Percentiles rank a stretch among this genome's conserved stretches.
These are phyloP conservation scores for Eucalyptus rudis DNA, from an alignment of 345 rosid species.

Conservation along the genomic window DNA sequence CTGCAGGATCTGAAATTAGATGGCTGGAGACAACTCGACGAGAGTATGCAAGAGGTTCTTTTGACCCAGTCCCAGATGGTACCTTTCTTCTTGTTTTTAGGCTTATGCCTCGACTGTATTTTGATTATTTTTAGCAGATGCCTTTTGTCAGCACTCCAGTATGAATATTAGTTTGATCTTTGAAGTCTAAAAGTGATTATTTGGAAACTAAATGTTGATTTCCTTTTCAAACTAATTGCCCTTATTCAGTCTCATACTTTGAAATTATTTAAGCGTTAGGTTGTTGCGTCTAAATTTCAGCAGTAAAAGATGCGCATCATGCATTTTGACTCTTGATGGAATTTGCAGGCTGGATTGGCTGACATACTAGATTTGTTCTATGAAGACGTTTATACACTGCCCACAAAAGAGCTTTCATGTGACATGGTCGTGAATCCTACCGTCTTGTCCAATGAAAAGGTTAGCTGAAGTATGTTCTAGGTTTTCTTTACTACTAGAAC, in stretches of 20 bases:
- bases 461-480: conserved; percentile 7
- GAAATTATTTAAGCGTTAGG: background rate
- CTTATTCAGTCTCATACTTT: background rate
- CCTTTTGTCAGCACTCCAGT: background rate
- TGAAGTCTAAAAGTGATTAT: background rate
- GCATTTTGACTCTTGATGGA: background rate
- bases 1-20: conserved; percentile 48
- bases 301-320: background rate
- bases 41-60: conserved; percentile 65
- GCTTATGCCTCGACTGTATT: background rate
- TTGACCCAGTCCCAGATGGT: conserved; percentile 96
- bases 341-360: conserved; percentile 68
- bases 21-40: conserved; percentile 56
- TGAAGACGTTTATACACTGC: conserved; percentile 76
- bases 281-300: background rate
- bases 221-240: background rate
- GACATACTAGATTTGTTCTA: conserved; percentile 68
- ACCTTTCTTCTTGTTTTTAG: background rate
- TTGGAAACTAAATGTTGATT: background rate
- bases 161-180: background rate
- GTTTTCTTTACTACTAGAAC: background rate
- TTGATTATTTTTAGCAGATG: background rate
- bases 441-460: conserved; percentile 53
- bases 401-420: conserved; percentile 48
- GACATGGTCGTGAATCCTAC: conserved; percentile 19